Evolutionary conservation across 2,329 filamentous ascomycete genomes (phyloP).

Genomic region (Talaromyces pinophilus): DNA sequence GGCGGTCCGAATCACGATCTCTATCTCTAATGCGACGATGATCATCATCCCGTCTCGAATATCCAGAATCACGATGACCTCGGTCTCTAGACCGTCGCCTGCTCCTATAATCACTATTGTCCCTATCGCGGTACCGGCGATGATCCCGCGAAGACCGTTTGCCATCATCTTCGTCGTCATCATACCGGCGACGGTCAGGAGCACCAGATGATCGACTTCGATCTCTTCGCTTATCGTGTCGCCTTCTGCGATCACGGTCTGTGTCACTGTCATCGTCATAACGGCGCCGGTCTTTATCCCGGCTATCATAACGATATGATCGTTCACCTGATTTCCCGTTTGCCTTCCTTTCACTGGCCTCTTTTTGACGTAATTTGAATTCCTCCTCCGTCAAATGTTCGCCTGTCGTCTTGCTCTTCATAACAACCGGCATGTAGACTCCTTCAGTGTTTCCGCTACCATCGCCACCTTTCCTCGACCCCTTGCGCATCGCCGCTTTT

Average conservation of each 20-base stretch:
- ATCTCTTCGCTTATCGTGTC: constrained; percentile 41
- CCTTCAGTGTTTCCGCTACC: constrained; percentile 43
- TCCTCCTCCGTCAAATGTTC: constrained; percentile 65
- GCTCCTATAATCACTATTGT: constrained; percentile 30
- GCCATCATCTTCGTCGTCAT: constrained; percentile 39
- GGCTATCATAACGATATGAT: constrained; percentile 32
- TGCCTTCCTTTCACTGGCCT: constrained; percentile 51
- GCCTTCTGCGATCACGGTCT: constrained; percentile 38
- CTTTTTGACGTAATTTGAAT: constrained; percentile 54
- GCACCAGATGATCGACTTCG: constrained; percentile 26
- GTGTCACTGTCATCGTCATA: constrained; percentile 33
- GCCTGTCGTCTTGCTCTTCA: constrained; percentile 64
- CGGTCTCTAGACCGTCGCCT: constrained; percentile 32
- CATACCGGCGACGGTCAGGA: constrained; percentile 37
- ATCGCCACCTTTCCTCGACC: constrained; percentile 57
- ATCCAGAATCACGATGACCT: constrained; percentile 15
- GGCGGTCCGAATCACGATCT: constrained; percentile 35
- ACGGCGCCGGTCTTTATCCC: constrained; percentile 32
- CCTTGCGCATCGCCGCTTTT: constrained; percentile 58
- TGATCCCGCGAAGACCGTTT: constrained; percentile 23
- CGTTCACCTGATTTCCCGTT: constrained; percentile 46
- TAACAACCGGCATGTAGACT: constrained; percentile 62
- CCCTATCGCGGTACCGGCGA: constrained; percentile 34
- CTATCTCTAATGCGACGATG: constrained; percentile 29
- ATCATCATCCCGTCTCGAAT: constrained; percentile 25